A percentile compares a stretch with the other conserved stretches of the same genome.
These are phyloP conservation scores for Carallia brachiata DNA, from an alignment of 345 rosid genomes.

Conservation along the genomic window DNA sequence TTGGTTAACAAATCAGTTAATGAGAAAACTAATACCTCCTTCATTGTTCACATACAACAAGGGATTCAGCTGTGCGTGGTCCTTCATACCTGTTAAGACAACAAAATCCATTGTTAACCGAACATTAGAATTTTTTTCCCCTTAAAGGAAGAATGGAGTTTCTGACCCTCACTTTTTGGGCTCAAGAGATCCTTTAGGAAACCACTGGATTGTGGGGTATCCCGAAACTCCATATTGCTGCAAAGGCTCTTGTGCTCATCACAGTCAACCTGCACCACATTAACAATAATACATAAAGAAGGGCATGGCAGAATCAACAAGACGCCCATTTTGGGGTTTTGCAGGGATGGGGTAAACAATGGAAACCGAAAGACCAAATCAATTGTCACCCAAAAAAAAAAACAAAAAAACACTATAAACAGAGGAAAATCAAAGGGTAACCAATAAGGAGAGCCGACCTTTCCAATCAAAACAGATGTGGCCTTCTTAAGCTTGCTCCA, in stretches of 20 bases:
- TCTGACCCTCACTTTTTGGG: constrained; percentile 76
- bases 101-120: neutral
- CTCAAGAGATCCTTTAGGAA: constrained; percentile 91
- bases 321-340: neutral
- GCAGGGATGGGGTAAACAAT: too few relatives aligned
- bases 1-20: constrained; percentile 1
- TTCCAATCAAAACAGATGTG: constrained; percentile 82
- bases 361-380: too few relatives aligned
- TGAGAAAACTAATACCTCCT: constrained; percentile 57
- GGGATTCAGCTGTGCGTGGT: constrained; percentile 76
- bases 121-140: too few relatives aligned
- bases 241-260: constrained; percentile 92
- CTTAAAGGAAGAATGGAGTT: neutral
- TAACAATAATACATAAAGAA: constrained; percentile 16
- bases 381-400: too few relatives aligned
- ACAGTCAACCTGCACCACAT: constrained; percentile 79
- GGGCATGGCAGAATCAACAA: neutral
- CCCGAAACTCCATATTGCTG: constrained; percentile 88
- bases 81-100: constrained; percentile 72
- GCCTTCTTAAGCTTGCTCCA: constrained; percentile 84
- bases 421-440: neutral
- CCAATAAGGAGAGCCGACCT: constrained; percentile 42
- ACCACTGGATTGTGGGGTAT: constrained; percentile 96
- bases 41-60: constrained; percentile 83
- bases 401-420: too few relatives aligned